phyloP scores from a whole-genome alignment of 73 alveolate genomes.

The Paramecium pentaurelia region DNA sequence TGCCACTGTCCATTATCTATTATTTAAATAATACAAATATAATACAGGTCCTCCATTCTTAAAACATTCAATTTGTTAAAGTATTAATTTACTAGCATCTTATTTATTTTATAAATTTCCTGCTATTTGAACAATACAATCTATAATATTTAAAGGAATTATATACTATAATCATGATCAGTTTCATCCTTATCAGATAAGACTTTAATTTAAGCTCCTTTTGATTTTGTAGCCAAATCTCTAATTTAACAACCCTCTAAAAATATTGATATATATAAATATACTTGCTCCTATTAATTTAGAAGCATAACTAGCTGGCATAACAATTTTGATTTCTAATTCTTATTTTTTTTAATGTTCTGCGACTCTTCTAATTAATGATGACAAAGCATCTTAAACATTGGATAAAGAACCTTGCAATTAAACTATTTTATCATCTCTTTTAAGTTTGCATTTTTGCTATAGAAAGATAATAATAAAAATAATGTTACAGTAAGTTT shows the following conservation, averaged over 20 bases:
- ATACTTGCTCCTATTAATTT: slow-evolving; percentile 45
- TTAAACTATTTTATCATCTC: slow-evolving; percentile 23
- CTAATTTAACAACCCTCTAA: slow-evolving; percentile 50
- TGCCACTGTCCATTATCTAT: slow-evolving; percentile 49
- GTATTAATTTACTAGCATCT: slow-evolving; percentile 52
- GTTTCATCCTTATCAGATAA: slow-evolving; percentile 51
- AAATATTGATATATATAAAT: neutral
- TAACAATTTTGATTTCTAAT: neutral
- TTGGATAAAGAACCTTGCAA: neutral
- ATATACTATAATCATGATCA: slow-evolving; percentile 15
- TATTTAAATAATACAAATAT: neutral
- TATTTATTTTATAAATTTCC: slow-evolving; percentile 22
- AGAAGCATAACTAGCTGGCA: slow-evolving; percentile 30
- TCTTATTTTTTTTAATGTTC: neutral
- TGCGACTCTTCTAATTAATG: neutral
- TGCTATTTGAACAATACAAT: slow-evolving; percentile 45
- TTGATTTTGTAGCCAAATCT: slow-evolving; percentile 51
- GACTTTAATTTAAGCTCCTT: slow-evolving; percentile 59
- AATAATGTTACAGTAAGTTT: neutral
- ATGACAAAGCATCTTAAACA: neutral
- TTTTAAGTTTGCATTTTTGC: neutral
- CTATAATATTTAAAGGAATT: neutral
- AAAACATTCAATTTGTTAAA: slow-evolving; percentile 47
- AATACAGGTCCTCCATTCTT: slow-evolving; percentile 61
- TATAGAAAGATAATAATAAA: neutral